A percentile compares a stretch with the other conserved stretches of the same genome.
Conservation (phyloP, 208 protist species). For the Crithidia bombi region DNA sequence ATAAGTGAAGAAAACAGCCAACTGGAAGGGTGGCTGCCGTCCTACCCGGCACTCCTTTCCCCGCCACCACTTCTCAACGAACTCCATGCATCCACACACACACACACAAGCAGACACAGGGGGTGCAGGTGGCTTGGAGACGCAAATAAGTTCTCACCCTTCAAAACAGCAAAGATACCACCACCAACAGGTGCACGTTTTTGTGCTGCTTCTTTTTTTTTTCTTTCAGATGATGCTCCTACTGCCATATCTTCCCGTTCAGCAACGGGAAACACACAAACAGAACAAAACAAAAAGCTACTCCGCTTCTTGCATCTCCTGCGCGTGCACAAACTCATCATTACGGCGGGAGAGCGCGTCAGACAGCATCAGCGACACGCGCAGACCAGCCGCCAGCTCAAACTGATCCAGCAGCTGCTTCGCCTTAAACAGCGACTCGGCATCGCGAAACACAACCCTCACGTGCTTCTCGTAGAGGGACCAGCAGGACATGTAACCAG, state of each 20-base stretch:
- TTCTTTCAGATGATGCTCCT: background rate
- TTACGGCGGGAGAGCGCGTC: slow-evolving; percentile 46
- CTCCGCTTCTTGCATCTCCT: slow-evolving; percentile 32
- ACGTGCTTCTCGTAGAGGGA: slow-evolving; percentile 53
- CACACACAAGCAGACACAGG: too few relatives aligned
- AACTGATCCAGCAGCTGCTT: slow-evolving; percentile 89
- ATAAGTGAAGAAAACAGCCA: background rate
- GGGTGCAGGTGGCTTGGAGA: too few relatives aligned
- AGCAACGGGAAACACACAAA: too few relatives aligned
- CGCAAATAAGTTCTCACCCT: too few relatives aligned
- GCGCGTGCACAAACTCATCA: slow-evolving; percentile 43
- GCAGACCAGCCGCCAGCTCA: slow-evolving; percentile 60
- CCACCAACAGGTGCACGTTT: too few relatives aligned
- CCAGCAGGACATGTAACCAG: slow-evolving; percentile 77
- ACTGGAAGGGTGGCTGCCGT: too few relatives aligned
- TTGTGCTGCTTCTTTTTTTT: background rate
- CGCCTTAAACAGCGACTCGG: slow-evolving; percentile 70
- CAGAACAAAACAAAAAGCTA: background rate
- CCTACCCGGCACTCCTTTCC: background rate
- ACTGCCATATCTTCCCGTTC: background rate
- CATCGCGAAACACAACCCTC: slow-evolving; percentile 75
- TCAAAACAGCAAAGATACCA: too few relatives aligned
- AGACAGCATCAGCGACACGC: slow-evolving; percentile 66
- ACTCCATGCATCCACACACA: background rate
- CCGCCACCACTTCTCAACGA: background rate